Base-by-base conservation (phyloP, 1,139 yeast species). In the Nematodospora anomalae region DNA sequence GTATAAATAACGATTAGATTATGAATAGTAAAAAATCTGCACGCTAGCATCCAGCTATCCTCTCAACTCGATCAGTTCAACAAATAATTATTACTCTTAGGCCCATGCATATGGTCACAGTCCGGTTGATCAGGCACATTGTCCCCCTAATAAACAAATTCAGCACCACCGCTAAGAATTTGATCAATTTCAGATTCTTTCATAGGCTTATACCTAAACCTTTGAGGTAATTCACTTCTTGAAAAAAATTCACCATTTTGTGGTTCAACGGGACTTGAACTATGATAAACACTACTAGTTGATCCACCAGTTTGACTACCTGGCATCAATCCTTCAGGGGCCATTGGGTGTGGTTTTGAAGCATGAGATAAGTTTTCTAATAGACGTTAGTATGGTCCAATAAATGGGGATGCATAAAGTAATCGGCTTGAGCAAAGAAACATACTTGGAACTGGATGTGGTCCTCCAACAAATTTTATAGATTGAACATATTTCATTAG, bases 141-240 rank as follows among this genome's bases (percentile, higher is more conserved):
- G n/a, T n/a, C n/a, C n/a, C 10, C 14, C 26, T 57, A 68, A 46
- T 55, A 69, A 12, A 71, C 64, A 36, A 67, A 46, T 18, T 68
- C 80, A 28, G 95, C 94, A 45, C 96, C 95, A 33, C 96, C 96
- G 37, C 74, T 71, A 51, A 77, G 72, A 51, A 88, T 77, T 46
- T 78, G 73, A 7, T 83, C 95, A 33, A 83, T 77, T 59, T 88
- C 96, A n/a, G 53, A 47, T 16, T 77, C 85, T 40, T 76, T 78
- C 21, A 86, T 71, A 4, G 71, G 64, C 36, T 68, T 66, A 61
- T 81, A 84, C 62, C 80, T 80, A 67, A 84, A 86, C 57, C 90
- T 76, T 41, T 62, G 46, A 1, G 96, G 87, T 44, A 88, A 74
- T 43, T 81, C 76, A 36, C 77, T 64, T 54, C 92, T 73, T 26